phyloP scores from a whole-genome alignment of 1,284 basidiomycete genomes.

The Fomitopsis palustris region DNA sequence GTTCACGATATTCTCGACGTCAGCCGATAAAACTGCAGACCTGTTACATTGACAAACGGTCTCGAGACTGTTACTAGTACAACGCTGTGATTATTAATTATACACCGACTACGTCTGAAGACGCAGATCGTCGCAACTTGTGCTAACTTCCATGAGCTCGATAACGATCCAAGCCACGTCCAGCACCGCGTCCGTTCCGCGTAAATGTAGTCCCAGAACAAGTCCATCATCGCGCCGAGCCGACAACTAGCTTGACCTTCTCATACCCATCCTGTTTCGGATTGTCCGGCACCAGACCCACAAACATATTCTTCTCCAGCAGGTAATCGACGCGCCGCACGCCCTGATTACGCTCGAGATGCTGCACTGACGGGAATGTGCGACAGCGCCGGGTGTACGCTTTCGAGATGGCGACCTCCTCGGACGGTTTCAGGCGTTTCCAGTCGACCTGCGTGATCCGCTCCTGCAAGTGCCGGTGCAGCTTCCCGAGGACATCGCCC shows the following conservation, averaged over 20 bases:
- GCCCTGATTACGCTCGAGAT: slow-evolving; percentile 46
- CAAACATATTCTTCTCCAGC: slow-evolving; percentile 47
- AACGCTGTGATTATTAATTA: no score
- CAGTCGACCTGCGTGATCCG: slow-evolving; percentile 57
- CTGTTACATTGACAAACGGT: no score
- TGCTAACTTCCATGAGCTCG: no score
- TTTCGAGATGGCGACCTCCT: slow-evolving; percentile 43
- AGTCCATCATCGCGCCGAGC: slow-evolving; percentile 11
- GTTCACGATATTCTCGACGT: no score
- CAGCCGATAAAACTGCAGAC: no score
- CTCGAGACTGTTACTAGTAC: no score
- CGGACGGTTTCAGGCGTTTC: slow-evolving; percentile 36
- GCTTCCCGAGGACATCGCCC: slow-evolving; percentile 51
- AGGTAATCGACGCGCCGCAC: slow-evolving; percentile 47
- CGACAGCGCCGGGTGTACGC: slow-evolving; percentile 56
- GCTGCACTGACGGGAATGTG: slow-evolving; percentile 34
- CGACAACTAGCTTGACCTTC: slow-evolving; percentile 36
- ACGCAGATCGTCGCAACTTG: no score
- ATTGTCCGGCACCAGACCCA: slow-evolving; percentile 44
- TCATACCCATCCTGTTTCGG: slow-evolving; percentile 34
- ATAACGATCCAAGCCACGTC: background rate
- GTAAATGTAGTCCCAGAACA: background rate
- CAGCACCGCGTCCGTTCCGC: background rate
- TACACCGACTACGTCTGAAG: no score
- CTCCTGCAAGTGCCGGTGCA: slow-evolving; percentile 49